phyloP scores from a whole-genome alignment of 2,329 filamentous ascomycete species.

The Neocucurbitaria cava region DNA sequence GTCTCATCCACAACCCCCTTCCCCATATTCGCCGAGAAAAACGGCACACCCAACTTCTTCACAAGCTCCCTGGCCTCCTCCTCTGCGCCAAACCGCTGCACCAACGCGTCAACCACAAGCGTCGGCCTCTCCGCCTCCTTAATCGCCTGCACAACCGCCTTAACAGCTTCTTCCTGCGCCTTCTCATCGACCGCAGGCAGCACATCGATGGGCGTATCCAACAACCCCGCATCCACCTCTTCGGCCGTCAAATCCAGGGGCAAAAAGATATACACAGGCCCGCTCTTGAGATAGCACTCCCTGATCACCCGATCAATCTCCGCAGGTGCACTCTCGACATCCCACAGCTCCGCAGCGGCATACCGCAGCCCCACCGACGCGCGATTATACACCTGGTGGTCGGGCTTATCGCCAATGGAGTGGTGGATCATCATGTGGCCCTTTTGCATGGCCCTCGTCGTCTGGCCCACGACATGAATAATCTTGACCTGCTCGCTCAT shows the following conservation, averaged over 20 bases:
- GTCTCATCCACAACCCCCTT: slow-evolving; percentile 54
- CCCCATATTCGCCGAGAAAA: slow-evolving; percentile 51
- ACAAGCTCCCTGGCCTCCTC: slow-evolving; percentile 44
- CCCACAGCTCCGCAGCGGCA: slow-evolving; percentile 52
- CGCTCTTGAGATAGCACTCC: slow-evolving; percentile 52
- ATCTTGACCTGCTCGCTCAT: slow-evolving; percentile 54
- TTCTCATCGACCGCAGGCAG: slow-evolving; percentile 31
- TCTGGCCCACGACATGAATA: slow-evolving; percentile 57
- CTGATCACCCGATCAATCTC: slow-evolving; percentile 55
- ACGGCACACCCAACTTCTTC: slow-evolving; percentile 44
- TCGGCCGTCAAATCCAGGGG: slow-evolving; percentile 52
- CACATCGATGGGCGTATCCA: slow-evolving; percentile 49
- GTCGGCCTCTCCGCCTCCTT: slow-evolving; percentile 45
- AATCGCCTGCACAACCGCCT: slow-evolving; percentile 43
- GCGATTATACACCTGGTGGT: slow-evolving; percentile 52
- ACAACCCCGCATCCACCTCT: slow-evolving; percentile 40
- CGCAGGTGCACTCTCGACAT: slow-evolving; percentile 47
- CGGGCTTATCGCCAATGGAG: slow-evolving; percentile 51
- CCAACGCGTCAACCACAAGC: slow-evolving; percentile 50
- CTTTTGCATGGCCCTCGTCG: slow-evolving; percentile 50
- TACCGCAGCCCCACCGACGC: slow-evolving; percentile 47
- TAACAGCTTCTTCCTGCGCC: slow-evolving; percentile 40
- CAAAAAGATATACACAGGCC: slow-evolving; percentile 55
- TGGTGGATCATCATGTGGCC: slow-evolving; percentile 56
- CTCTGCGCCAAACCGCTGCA: slow-evolving; percentile 48